phyloP scores from a whole-genome alignment of 495 filamentous ascomycete genomes.

The Aspergillus taichungensis region DNA sequence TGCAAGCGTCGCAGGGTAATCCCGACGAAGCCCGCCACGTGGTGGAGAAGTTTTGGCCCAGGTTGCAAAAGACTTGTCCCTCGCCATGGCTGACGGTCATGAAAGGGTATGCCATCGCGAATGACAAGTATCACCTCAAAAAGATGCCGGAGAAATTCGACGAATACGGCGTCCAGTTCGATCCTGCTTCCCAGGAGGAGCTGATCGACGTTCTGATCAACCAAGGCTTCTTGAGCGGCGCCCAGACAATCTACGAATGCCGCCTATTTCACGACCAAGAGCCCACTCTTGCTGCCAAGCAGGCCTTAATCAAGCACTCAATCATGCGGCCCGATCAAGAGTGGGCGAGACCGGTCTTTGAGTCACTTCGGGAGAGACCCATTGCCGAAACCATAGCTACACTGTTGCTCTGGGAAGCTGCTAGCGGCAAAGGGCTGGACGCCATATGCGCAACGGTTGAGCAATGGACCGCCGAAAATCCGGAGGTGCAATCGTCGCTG shows the following conservation, averaged over 20 bases:
- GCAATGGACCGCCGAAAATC: conserved; percentile 34
- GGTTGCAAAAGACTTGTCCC: conserved; percentile 19
- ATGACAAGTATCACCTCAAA: conserved; percentile 39
- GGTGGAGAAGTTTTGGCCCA: conserved; percentile 36
- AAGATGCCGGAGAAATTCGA: conserved; percentile 20
- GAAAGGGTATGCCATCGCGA: conserved; percentile 57
- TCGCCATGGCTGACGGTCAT: conserved; percentile 54
- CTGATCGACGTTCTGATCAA: conserved; percentile 27
- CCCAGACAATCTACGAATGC: conserved; percentile 46
- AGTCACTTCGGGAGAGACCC: conserved; percentile 44
- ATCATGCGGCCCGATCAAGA: conserved; percentile 48
- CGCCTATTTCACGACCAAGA: conserved; percentile 33
- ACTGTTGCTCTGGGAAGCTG: conserved; percentile 66
- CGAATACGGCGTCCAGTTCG: conserved; percentile 25
- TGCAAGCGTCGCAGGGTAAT: conserved; percentile 49
- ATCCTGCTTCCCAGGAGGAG: conserved; percentile 29
- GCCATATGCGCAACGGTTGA: conserved; percentile 60
- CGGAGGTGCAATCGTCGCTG: conserved; percentile 33
- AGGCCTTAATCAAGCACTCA: conserved; percentile 44
- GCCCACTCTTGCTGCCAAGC: conserved; percentile 40
- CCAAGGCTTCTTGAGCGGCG: conserved; percentile 27
- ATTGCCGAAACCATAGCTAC: conserved; percentile 54
- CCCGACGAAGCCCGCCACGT: conserved; percentile 48
- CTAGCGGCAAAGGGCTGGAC: conserved; percentile 59
- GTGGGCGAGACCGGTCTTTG: conserved; percentile 57